Evolutionary conservation across 2,329 filamentous ascomycete genomes (phyloP).

Genomic region (Trichoderma koningiopsis): DNA sequence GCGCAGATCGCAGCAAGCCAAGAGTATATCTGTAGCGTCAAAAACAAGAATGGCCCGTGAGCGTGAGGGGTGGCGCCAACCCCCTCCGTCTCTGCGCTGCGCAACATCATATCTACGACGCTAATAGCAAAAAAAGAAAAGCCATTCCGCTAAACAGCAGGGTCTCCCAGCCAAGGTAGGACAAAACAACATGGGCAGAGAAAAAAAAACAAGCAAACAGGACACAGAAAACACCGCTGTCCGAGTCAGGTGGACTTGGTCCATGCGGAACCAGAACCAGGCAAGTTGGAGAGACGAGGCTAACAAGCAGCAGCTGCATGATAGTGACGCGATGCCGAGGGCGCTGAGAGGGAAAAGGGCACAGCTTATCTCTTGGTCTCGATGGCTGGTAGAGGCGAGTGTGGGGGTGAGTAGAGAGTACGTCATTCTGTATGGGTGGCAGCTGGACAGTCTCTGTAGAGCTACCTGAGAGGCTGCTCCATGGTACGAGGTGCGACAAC

Average conservation of each 20-base stretch:
- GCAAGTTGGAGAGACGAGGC: background rate
- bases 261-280: background rate
- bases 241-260: background rate
- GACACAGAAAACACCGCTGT: background rate
- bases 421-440: no score
- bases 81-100: background rate
- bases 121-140: background rate
- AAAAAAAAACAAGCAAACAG: background rate
- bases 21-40: conserved; percentile 4
- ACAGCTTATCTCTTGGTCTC: conserved; percentile 13
- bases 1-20: background rate
- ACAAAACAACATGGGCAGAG: background rate
- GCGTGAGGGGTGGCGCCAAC: conserved; percentile 18
- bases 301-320: conserved; percentile 19
- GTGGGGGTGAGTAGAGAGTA: background rate
- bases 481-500: background rate
- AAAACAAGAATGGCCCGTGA: conserved; percentile 1
- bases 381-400: background rate
- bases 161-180: background rate
- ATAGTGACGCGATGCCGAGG: conserved; percentile 7
- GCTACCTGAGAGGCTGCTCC: background rate
- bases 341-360: background rate
- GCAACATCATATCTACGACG: conserved; percentile 11
- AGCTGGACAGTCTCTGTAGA: no score
- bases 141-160: background rate